A percentile compares a stretch with the other conserved stretches of the same genome.
Evolutionary conservation across 2,329 filamentous ascomycete species (phyloP).

Genomic region (Huntiella bhutanensis): DNA sequence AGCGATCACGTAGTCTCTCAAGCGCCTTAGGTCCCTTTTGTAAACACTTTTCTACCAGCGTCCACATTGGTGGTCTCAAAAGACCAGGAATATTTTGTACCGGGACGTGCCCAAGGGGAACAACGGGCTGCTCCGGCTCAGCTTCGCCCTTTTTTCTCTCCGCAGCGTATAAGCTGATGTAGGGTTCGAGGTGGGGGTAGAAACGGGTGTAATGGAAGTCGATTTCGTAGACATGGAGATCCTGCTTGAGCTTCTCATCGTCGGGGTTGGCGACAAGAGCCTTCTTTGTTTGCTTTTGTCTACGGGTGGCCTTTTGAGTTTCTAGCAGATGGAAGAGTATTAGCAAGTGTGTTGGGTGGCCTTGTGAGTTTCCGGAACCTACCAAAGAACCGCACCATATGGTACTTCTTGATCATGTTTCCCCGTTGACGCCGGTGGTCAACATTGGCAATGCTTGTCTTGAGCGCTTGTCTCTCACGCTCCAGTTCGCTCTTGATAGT

Average conservation of each 20-base stretch:
- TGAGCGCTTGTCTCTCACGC: conserved; percentile 48
- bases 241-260: conserved; percentile 30
- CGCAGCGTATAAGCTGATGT: conserved; percentile 42
- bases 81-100: conserved; percentile 3
- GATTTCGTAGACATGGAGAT: conserved; percentile 51
- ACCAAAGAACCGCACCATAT: conserved; percentile 77
- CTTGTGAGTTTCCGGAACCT: conserved; percentile 15
- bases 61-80: conserved; percentile 45
- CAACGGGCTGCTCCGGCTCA: conserved; percentile 20
- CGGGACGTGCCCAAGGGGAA: conserved; percentile 24
- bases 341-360: too few relatives aligned
- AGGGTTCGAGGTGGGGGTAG: conserved; percentile 51
- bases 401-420: conserved; percentile 60
- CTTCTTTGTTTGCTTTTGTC: conserved; percentile 42
- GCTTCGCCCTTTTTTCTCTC: conserved; percentile 18
- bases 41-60: conserved; percentile 44
- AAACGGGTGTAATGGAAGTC: conserved; percentile 59
- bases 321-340: conserved; percentile 24
- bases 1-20: conserved; percentile 36
- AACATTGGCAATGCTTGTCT: conserved; percentile 41
- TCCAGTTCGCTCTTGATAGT: conserved; percentile 50
- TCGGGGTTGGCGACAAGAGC: conserved; percentile 34
- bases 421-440: conserved; percentile 41
- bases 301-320: conserved; percentile 50
- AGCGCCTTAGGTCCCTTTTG: conserved; percentile 32